A percentile compares a stretch with the other conserved stretches of the same genome.
These are phyloP conservation scores for Leucaena leucocephala DNA, from an alignment of 306 rosid species.

Conservation along the genomic window DNA sequence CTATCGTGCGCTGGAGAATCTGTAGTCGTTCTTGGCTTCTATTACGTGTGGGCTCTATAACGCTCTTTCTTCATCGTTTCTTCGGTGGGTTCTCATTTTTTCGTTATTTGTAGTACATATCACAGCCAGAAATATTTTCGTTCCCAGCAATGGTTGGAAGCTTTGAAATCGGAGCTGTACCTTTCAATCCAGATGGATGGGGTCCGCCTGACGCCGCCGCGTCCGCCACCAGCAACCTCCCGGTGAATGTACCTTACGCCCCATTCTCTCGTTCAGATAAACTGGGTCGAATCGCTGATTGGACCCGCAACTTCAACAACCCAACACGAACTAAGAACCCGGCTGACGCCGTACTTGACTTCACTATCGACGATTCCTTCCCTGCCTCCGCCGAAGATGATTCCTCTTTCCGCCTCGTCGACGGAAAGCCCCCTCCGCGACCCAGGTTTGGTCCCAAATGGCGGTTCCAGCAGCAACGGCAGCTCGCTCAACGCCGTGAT, in stretches of 20 bases:
- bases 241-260: conserved; percentile 81
- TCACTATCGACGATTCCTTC: conserved; percentile 83
- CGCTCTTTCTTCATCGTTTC: not conserved
- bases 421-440: conserved; percentile 85
- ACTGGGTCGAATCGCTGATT: conserved; percentile 88
- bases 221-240: conserved; percentile 49
- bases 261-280: conserved; percentile 91
- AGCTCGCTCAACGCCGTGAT: conserved; percentile 91
- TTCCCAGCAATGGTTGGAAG: conserved; percentile 43
- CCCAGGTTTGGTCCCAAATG: conserved; percentile 87
- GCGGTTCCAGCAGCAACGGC: conserved; percentile 80
- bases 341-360: conserved; percentile 78
- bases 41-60: too few species aligned
- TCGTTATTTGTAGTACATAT: not conserved
- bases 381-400: conserved; percentile 63
- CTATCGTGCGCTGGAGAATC: not conserved
- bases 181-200: conserved; percentile 88
- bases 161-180: conserved; percentile 76
- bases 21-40: too few species aligned
- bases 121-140: not conserved
- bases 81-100: not conserved
- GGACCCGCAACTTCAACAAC: conserved; percentile 84
- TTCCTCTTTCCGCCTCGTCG: conserved; percentile 76
- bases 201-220: conserved; percentile 69
- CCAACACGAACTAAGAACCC: conserved; percentile 67